Evolutionary conservation across 2,329 filamentous ascomycete genomes (phyloP).

Genomic region (Stagonosporopsis cucurbitacearum): DNA sequence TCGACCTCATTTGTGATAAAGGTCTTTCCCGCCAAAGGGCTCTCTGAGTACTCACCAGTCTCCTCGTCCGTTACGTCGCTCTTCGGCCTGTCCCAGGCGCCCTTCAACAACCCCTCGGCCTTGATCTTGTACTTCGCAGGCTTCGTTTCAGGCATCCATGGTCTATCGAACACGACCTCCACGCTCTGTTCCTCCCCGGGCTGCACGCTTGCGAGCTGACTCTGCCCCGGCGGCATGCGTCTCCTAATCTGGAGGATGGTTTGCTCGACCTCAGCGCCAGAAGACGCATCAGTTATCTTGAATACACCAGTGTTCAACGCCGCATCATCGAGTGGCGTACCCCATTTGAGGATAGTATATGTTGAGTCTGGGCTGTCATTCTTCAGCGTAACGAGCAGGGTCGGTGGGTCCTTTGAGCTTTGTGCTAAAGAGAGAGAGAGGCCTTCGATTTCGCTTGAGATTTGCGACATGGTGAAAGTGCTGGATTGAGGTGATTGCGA

Average conservation of each 20-base stretch:
- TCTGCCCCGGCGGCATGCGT: slow-evolving; percentile 46
- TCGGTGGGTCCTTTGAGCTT: slow-evolving; percentile 38
- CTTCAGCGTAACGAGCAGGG: slow-evolving; percentile 45
- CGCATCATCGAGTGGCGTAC: slow-evolving; percentile 49
- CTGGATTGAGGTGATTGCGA: slow-evolving; percentile 29
- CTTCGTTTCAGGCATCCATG: slow-evolving; percentile 47
- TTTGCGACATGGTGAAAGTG: slow-evolving; percentile 33
- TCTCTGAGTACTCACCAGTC: slow-evolving; percentile 32
- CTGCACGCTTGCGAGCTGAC: slow-evolving; percentile 45
- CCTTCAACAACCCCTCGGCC: slow-evolving; percentile 44
- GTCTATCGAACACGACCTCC: slow-evolving; percentile 47
- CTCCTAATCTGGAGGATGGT: slow-evolving; percentile 46
- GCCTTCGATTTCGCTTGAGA: slow-evolving; percentile 29
- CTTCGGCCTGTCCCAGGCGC: slow-evolving; percentile 43
- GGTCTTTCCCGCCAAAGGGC: slow-evolving; percentile 32
- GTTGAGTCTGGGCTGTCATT: slow-evolving; percentile 44
- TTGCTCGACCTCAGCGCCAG: slow-evolving; percentile 38
- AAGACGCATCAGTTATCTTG: slow-evolving; percentile 36
- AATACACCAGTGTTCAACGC: slow-evolving; percentile 50
- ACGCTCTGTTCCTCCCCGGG: slow-evolving; percentile 44
- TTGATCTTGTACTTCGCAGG: slow-evolving; percentile 48
- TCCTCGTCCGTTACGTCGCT: slow-evolving; percentile 34
- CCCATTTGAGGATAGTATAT: slow-evolving; percentile 50
- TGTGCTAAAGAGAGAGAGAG: slow-evolving; percentile 42
- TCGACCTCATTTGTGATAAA: slow-evolving; percentile 36